phyloP scores from a whole-genome alignment of 1,139 yeast genomes.

The Zhuliangozyma parablackwelliae region DNA sequence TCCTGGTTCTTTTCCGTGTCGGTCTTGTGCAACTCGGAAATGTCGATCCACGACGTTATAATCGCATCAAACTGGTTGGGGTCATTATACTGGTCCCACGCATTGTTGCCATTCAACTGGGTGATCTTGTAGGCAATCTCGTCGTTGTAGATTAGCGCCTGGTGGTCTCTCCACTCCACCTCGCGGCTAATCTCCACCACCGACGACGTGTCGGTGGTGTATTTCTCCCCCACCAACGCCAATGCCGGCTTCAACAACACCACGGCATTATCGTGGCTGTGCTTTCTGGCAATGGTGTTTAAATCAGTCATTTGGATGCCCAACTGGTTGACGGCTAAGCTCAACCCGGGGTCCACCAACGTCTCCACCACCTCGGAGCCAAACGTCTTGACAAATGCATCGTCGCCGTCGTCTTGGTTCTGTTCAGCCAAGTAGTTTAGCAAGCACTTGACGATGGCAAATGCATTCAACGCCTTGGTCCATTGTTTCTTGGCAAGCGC shows the following conservation, averaged over 20 bases:
- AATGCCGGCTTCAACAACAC: constrained; percentile 35
- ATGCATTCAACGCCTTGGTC: constrained; percentile 47
- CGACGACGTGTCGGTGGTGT: constrained; percentile 25
- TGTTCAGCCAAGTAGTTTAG: constrained; percentile 44
- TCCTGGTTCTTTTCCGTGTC: constrained; percentile 43
- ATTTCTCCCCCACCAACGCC: constrained; percentile 40
- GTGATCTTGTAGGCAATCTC: constrained; percentile 63
- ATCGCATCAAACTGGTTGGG: constrained; percentile 29
- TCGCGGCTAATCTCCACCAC: constrained; percentile 25
- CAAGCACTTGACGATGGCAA: constrained; percentile 59
- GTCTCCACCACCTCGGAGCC: constrained; percentile 56
- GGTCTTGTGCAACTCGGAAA: constrained; percentile 44
- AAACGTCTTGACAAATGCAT: constrained; percentile 34
- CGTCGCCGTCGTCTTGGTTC: constrained; percentile 12
- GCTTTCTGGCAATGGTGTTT: constrained; percentile 43
- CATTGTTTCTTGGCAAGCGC: constrained; percentile 59
- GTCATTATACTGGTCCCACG: constrained; percentile 17
- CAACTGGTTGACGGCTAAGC: constrained; percentile 50
- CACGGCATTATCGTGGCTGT: constrained; percentile 29
- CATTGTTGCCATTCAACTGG: constrained; percentile 34
- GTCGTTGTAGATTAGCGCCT: constrained; percentile 65
- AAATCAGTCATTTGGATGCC: constrained; percentile 35
- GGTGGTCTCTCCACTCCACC: constrained; percentile 69
- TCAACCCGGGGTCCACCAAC: constrained; percentile 65
- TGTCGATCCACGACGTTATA: constrained; percentile 34